Evolutionary conservation across 148 eudicot genomes (phyloP), one percentile per base, ranked within the genome.

Genomic region (Vaccinium darrowii): DNA sequence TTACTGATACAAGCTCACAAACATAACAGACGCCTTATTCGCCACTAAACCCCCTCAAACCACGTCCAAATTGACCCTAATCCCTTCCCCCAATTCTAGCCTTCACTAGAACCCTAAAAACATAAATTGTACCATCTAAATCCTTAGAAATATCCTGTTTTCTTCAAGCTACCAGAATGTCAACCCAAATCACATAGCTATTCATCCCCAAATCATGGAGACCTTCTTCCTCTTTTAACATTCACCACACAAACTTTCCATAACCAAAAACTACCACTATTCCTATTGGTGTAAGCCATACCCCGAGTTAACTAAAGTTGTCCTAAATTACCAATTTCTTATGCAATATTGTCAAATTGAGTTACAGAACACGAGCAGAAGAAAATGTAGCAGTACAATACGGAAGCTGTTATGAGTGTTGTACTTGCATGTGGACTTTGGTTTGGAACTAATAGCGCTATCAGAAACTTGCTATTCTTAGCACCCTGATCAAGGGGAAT

Each of bases 161-260:
- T 30, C 13, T 30, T 13, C 74, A 69, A 69, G 74, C 43, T 69
- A 69, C 43, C 74, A 69, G 18, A 69, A 67, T 27, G 43, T 13
- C 74, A 30, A 27, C 30, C 33, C 73, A 67, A 25, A 27, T 11
- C 11, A 5, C 39, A 25, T 67, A 67, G 36, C 73, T 67, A 67
- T 67, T 67, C 73, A 67, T 67, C 15, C 14, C 73, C 36, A 67
- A 30, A 67, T 23, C 73, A 25, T 11, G 25, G 73, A 67, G 15
- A 23, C 33, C 30, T 23, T 8, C 72, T 65, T 65, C 72, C 72
- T n/a, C 72, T 65, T 65, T 65, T 65, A 65, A 65, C 13, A 9
- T 65, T 65, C 72, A 65, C 72, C 72, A 23, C 23, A 10, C 72
- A 65, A 65, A 67, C 36, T 27, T 67, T 67, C 73, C 73, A 69